Evolutionary conservation across 2,329 filamentous ascomycete genomes (phyloP), one percentile per base, ranked within the genome.

Genomic region (Cladosporium colombiae): DNA sequence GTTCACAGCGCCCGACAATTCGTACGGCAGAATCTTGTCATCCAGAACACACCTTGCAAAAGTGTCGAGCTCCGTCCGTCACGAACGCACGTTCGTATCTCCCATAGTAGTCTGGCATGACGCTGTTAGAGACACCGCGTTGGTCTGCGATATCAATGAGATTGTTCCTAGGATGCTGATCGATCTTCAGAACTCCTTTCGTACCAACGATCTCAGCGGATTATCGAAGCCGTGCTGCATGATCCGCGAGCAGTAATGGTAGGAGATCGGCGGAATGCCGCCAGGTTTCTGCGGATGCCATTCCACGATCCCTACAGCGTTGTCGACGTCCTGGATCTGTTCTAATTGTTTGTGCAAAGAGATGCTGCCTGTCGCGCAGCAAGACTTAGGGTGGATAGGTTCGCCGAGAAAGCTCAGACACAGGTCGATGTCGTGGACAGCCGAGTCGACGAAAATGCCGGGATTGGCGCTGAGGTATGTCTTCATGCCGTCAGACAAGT

Each of bases 241-340:
- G 65, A 78, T 82, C n/a, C 80, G 74, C 1, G 77, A 78, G 61
- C 76, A 75, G 61, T 80, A 80, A 66, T 78, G 79, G 66, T 78
- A 76, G 0, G 78, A 78, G 40, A 82, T 58, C 77, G 77, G 11
- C 8, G 25, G 52, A 49, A 74, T 75, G 70, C 72, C 77, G 65
- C 59, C 60, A 3, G 44, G 11, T 4, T 13, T 16, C 10, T 52
- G 40, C 33, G 64, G 62, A 62, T 69, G 78, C 68, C 67, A 81
- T 66, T 81, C 79, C 29, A 81, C 76, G 10, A 79, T 74, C 5
- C 77, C 80, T 2, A 82, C 74, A 6, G 74, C 78, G 64, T 81
- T 81, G 65, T 81, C 80, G 35, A 75, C 76, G 63, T 81, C 80
- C 14, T 76, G 72, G 62, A 77, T 69, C 35, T 74, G 68, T n/a